Conservation (phyloP, 352 stramenopile genomes). For the Pythium coloratum region DNA sequence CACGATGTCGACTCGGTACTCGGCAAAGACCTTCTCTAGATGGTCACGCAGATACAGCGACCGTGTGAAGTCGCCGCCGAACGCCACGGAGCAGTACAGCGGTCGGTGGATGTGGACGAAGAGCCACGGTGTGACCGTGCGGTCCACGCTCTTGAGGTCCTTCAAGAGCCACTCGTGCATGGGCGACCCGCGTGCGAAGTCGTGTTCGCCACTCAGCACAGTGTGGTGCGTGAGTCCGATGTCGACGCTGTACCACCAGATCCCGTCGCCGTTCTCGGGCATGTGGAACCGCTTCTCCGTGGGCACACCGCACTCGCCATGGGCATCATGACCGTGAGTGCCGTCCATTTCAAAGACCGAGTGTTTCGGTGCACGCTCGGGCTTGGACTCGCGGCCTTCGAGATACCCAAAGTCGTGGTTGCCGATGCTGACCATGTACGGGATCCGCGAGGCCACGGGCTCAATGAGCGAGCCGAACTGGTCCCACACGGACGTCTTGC, state of each 20-base stretch:
- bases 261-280: conserved; percentile 29
- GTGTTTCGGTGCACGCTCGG: background rate
- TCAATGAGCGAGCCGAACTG: conserved; percentile 70
- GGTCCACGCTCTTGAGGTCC: conserved; percentile 28
- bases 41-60: conserved; percentile 19
- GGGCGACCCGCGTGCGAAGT: conserved; percentile 19
- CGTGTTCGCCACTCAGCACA: conserved; percentile 28
- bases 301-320: conserved; percentile 75
- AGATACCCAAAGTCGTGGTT: conserved; percentile 46
- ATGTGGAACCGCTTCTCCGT: conserved; percentile 55
- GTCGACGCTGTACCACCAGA: conserved; percentile 36
- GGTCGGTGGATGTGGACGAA: conserved; percentile 29
- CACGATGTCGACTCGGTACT: conserved; percentile 29
- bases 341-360: conserved; percentile 21
- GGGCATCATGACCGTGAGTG: conserved; percentile 34
- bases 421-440: conserved; percentile 52
- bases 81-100: conserved; percentile 31
- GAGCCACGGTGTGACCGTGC: conserved; percentile 30
- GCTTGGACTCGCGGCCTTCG: conserved; percentile 7
- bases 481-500: conserved; percentile 70
- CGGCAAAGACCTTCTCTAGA: conserved; percentile 23
- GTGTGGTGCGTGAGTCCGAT: conserved; percentile 27
- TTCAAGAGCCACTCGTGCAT: conserved; percentile 31
- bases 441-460: conserved; percentile 57
- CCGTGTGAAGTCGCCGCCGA: conserved; percentile 2